A percentile compares a stretch with the other conserved stretches of the same genome.
These are phyloP conservation scores for Pleurotus giganteus DNA, from an alignment of 768 basidiomycete species.

Conservation along the genomic window DNA sequence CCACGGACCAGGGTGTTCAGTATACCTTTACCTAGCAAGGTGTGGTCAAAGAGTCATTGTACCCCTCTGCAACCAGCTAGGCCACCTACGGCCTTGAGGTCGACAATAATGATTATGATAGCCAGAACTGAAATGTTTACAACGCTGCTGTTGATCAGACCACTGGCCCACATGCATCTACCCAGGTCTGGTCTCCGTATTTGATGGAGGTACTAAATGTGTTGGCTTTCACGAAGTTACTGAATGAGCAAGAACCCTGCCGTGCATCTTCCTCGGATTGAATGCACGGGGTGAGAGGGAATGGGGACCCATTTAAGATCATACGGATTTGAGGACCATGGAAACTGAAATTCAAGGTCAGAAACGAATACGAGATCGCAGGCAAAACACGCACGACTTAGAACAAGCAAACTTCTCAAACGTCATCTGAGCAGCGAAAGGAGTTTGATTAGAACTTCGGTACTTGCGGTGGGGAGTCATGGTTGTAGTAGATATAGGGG, in stretches of 20 bases:
- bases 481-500: constrained; percentile 25
- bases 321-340: constrained; percentile 38
- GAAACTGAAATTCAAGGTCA: constrained; percentile 20
- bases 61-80: no score
- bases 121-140: not conserved
- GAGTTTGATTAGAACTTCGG: constrained; percentile 36
- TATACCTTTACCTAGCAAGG: no score
- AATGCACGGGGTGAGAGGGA: constrained; percentile 33
- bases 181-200: constrained; percentile 33
- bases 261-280: constrained; percentile 23
- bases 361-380: not conserved
- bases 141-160: no score
- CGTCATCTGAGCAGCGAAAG: constrained; percentile 42
- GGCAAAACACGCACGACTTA: constrained; percentile 23
- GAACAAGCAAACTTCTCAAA: constrained; percentile 41
- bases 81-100: no score
- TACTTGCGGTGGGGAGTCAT: constrained; percentile 28
- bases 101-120: no score
- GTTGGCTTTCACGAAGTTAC: constrained; percentile 30
- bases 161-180: constrained; percentile 27
- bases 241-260: constrained; percentile 37
- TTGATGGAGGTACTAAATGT: constrained; percentile 19
- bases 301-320: constrained; percentile 37
- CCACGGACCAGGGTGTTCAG: no score
- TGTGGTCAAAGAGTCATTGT: no score